Conservation (phyloP, 2,329 filamentous ascomycete species). For the Eurotiales sp. region DNA sequence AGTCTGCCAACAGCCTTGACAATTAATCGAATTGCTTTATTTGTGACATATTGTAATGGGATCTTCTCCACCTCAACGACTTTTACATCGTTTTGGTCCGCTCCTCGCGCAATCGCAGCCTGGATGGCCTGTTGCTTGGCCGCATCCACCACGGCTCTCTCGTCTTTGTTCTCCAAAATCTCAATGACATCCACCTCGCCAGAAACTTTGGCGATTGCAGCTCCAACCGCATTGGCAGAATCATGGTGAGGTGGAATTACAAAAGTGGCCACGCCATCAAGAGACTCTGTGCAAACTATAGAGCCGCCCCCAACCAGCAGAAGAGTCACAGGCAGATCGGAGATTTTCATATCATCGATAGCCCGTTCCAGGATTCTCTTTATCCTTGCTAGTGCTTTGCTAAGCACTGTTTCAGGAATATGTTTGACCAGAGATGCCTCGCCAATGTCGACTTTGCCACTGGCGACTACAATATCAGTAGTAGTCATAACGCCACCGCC, state of each 20-base stretch:
- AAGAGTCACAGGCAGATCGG: slow-evolving; percentile 49
- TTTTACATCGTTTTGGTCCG: slow-evolving; percentile 34
- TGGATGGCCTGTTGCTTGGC: slow-evolving; percentile 22
- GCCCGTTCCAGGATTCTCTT: slow-evolving; percentile 49
- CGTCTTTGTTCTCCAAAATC: slow-evolving; percentile 34
- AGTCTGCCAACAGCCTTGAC: slow-evolving; percentile 41
- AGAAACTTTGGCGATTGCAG: slow-evolving; percentile 55
- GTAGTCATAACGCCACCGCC: slow-evolving; percentile 56
- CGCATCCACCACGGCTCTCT: slow-evolving; percentile 20
- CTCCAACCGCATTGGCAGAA: slow-evolving; percentile 59
- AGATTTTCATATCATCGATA: slow-evolving; percentile 57
- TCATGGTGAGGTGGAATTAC: slow-evolving; percentile 52
- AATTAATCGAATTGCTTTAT: slow-evolving; percentile 30
- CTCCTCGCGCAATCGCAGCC: slow-evolving; percentile 21
- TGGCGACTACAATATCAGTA: slow-evolving; percentile 52
- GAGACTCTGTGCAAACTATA: slow-evolving; percentile 47
- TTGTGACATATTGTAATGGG: slow-evolving; percentile 34
- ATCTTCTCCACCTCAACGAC: slow-evolving; percentile 44
- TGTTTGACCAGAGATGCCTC: slow-evolving; percentile 19
- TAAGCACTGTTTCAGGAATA: slow-evolving; percentile 20
- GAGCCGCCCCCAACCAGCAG: slow-evolving; percentile 58
- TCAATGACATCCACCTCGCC: slow-evolving; percentile 54
- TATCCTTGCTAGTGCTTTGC: slow-evolving; percentile 32
- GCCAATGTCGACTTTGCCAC: slow-evolving; percentile 24
- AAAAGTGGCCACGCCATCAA: slow-evolving; percentile 50